Conservation (phyloP, 1,139 yeast species). For the Candida freyschussii region DNA sequence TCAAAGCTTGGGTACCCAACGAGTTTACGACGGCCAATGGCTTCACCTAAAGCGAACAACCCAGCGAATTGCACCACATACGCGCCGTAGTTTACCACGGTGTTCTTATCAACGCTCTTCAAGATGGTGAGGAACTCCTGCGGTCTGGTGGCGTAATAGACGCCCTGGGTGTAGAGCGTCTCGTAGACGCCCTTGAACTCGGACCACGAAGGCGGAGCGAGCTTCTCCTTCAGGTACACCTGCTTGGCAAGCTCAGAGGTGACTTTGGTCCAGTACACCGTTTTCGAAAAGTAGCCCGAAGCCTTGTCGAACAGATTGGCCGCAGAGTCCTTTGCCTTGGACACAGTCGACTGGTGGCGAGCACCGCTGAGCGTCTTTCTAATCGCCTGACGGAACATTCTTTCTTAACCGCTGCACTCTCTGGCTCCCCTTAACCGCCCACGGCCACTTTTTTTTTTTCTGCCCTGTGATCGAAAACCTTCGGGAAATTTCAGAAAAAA, state of each 20-base stretch:
- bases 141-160: conserved; percentile 44
- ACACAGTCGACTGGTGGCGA: conserved; percentile 38
- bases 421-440: no score
- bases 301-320: conserved; percentile 13
- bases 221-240: conserved; percentile 85
- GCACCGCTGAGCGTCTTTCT: conserved; percentile 27
- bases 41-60: conserved; percentile 91
- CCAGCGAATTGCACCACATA: conserved; percentile 84
- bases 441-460: no score
- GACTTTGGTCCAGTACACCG: conserved; percentile 88
- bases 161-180: conserved; percentile 38
- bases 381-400: conserved; percentile 16
- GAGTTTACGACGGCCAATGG: conserved; percentile 90
- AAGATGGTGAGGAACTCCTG: conserved; percentile 29
- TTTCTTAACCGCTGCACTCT: no score
- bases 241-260: conserved; percentile 83
- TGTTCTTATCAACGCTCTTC: conserved; percentile 51
- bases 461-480: no score
- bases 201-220: conserved; percentile 81
- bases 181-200: conserved; percentile 79
- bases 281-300: conserved; percentile 36
- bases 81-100: conserved; percentile 64
- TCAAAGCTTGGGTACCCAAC: conserved; percentile 66
- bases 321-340: conserved; percentile 40
- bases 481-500: no score